Base-by-base conservation (phyloP, 2,329 filamentous ascomycete species). In the Apiospora kogelbergensis region DNA sequence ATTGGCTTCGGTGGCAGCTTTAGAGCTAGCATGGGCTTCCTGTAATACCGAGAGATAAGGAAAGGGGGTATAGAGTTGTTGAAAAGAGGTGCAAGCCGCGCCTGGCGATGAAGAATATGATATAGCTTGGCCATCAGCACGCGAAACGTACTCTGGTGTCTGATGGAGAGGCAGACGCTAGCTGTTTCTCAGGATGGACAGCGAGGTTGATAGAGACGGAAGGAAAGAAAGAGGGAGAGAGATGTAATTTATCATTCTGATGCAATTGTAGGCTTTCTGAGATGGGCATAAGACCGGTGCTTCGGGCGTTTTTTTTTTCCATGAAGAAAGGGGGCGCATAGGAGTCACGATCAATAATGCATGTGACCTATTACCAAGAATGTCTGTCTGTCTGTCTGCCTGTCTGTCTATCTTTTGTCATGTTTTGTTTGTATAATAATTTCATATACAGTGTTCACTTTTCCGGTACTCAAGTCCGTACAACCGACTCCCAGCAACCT, bases 11-110 rank as follows among this genome's bases (percentile, higher is more conserved):
- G 73, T 63, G 66, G 63, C 30, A 63, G 45, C 30, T 68, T 71
- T 24, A 68, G 69, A 26, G 66, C 67, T 37, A 75, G 74, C 67
- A 75, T 86, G 70, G 81, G 84, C 65, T 86, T 85, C 75, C 79
- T 81, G 74, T 86, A 76, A 81, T 68, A 45, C 30, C 9, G 33
- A 67, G 17, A 37, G 26, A 41, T 30, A 20, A 37, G 48, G 26
- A 63, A 9, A 63, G 33, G 26, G 26, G 11, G 17, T 42, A 15
- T 13, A 57, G 24, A 15, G 22, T 5, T 2, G 30, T 42, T 26
- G 37, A 40, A 42, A 24, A 42, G 37, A 37, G 26, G 53, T 37
- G 53, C 3, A 37, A 37, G 17, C 30, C 3, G 53, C 30, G 30
- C 53, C 53, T 60, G 20, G 53, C 30, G 30, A 37, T 37, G 53